phyloP scores from a whole-genome alignment of 192 early-diverging fungal genomes.

The Lobulomyces angularis region DNA sequence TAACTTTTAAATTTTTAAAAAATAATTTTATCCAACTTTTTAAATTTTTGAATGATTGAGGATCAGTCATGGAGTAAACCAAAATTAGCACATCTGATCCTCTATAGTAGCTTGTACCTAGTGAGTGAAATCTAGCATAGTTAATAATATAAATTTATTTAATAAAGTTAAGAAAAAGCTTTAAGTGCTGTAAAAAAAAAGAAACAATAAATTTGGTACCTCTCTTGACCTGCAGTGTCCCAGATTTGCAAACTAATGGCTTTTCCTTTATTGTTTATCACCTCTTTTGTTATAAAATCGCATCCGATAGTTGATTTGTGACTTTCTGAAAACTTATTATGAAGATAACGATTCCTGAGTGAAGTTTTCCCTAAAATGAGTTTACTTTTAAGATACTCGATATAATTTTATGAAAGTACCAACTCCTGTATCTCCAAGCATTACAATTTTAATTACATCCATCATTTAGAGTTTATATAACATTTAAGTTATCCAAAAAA shows the following conservation, averaged over 20 bases:
- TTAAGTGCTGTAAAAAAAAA: no score
- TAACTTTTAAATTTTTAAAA: conserved; percentile 17
- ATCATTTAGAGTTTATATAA: not conserved
- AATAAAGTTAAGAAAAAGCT: not conserved
- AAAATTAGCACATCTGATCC: conserved; percentile 24
- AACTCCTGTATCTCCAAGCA: conserved; percentile 27
- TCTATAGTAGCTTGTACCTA: conserved; percentile 30
- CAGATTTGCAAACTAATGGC: conserved; percentile 25
- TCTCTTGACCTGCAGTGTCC: conserved; percentile 39
- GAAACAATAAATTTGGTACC: no score
- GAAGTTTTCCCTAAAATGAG: no score
- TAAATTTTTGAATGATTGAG: conserved; percentile 13
- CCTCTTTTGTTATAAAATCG: conserved; percentile 24
- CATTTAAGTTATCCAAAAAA: no score
- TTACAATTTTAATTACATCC: conserved; percentile 21
- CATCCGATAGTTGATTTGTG: conserved; percentile 32
- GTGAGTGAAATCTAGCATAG: conserved; percentile 23
- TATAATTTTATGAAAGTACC: conserved; percentile 11
- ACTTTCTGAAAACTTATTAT: conserved; percentile 16
- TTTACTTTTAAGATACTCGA: not conserved
- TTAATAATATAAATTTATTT: not conserved
- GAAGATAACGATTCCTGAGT: no score
- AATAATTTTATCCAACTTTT: conserved; percentile 22
- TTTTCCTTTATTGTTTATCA: conserved; percentile 10
- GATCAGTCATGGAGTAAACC: conserved; percentile 33